Evolutionary conservation across 1,284 basidiomycete species (phyloP), one percentile per base, ranked within the genome.

Genomic region (Ustilago curta): DNA sequence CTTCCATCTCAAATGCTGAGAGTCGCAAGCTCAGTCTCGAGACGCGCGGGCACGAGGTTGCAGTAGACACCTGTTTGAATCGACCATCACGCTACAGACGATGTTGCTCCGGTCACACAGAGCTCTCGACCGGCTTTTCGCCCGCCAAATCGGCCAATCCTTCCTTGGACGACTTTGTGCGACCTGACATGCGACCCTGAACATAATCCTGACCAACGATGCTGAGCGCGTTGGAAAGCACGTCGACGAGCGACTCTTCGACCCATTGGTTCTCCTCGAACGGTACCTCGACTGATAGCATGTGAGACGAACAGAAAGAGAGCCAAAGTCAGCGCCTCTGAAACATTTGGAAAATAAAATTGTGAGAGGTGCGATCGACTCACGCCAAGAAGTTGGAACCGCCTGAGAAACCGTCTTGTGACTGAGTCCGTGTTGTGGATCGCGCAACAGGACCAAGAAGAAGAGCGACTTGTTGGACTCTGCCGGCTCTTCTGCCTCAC

Each of bases 221-320:
- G 45, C 67, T 75, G 52, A 84, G 68, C 3, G 81, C 82, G 8
- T 65, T 74, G 27, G 83, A 75, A n/a, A 84, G 70, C 0, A 78
- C 78, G 53, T 84, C 83, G 44, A 80, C 76, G 16, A 84, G 62
- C 19, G 76, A 69, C 51, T 84, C 78, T 49, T 84, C 83, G 25
- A 83, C 83, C 83, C 83, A 84, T 4, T 73, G 66, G 43, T 84
- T 83, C 43, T 81, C 55, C 42, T 81, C 80, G 40, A 79, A 78
- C 1, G 79, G 65, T 3, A 83, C 70, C 3, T 80, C 59, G 45
- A 83, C 81, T 82, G 73, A 35, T 21, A 31, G 44, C 14, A 37
- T 37, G 21, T 40, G 55, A 18, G 35, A 37, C 35, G 21, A 50
- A n/a, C n/a, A n/a, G 45, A 44, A 21, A 37, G 8, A 25, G 49